Evolutionary conservation across 2,329 filamentous ascomycete species (phyloP), one percentile per base, ranked within the genome.

Genomic region (Xylaria sp.): DNA sequence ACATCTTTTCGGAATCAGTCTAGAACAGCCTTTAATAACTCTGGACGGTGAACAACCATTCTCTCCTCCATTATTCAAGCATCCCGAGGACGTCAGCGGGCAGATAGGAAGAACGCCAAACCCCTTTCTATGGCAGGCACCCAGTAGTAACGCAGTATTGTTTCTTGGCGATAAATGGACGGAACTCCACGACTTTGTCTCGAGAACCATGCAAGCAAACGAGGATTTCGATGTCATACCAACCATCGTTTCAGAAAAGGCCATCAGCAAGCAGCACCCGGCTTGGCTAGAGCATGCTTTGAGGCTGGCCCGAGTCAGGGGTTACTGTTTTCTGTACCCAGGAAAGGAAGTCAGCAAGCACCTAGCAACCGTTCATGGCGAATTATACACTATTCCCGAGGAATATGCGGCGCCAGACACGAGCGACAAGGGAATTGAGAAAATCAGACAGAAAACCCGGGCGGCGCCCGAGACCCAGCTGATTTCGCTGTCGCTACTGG

Each of bases 111-210:
- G 79, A 33, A 74, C 79, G 5, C 59, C 81, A 5, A 86, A 87
- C 0, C 85, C 92, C 0, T 97, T 97, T 75, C 83, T 97, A 9
- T 97, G 94, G 90, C 92, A 97, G 80, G 89, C 90, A 2, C 94
- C 95, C 5, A 92, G 90, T 72, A 93, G 91, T 76, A 92, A 96
- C 71, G 94, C 95, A 0, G 88, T 90, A 11, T 84, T 99, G 10
- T 91, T 95, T 77, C 89, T 96, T 65, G 94, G 94, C 51, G 88
- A 93, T 57, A 94, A 91, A 76, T 99, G 96, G 96, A 82, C 88
- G 13, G 93, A 97, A 73, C 86, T 97, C 10, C 94, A 97, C 77
- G 87, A 89, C 11, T 96, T 97, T 74, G 86, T 97, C 2, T 88
- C 91, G 11, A 85, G 87, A 57, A 83, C 90, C 6, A 81, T 94